These are phyloP conservation scores for Tulasnella calospora DNA, from an alignment of 768 basidiomycete species.

Conservation along the genomic window DNA sequence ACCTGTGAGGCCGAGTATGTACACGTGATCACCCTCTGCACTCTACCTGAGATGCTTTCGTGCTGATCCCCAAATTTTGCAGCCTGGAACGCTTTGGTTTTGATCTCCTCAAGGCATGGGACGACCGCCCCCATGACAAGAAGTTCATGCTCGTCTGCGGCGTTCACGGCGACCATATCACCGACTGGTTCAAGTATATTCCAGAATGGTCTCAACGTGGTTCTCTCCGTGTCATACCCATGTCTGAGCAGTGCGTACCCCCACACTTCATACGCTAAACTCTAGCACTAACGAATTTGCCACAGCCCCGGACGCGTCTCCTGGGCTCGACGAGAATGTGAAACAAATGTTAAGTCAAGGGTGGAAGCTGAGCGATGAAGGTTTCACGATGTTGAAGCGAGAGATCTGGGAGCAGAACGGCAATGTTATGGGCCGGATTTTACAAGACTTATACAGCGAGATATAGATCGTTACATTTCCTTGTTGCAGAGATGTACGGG, in stretches of 20 bases:
- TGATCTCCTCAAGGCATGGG: constrained; percentile 20
- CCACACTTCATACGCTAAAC: too few relatives aligned
- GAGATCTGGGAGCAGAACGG: too few relatives aligned
- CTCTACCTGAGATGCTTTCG: neutral
- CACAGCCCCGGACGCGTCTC: too few relatives aligned
- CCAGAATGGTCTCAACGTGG: constrained; percentile 8
- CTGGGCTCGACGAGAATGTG: too few relatives aligned
- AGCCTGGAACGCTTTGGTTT: neutral
- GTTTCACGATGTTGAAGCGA: too few relatives aligned
- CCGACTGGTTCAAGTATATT: neutral
- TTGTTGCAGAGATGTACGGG: too few relatives aligned
- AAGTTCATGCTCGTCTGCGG: constrained; percentile 19
- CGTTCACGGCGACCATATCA: neutral
- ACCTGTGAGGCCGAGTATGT: constrained; percentile 22
- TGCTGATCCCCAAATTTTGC: neutral
- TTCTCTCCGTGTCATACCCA: constrained; percentile 7
- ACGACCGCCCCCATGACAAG: neutral
- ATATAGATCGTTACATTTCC: too few relatives aligned
- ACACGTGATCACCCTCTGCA: neutral
- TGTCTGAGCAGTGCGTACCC: constrained; percentile 7
- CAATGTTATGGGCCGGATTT: too few relatives aligned
- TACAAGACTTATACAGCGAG: too few relatives aligned
- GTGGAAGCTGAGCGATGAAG: too few relatives aligned
- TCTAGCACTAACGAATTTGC: too few relatives aligned
- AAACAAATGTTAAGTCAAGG: too few relatives aligned